Base-by-base conservation (phyloP, 768 basidiomycete species). In the Phlebiopsis gigantea region DNA sequence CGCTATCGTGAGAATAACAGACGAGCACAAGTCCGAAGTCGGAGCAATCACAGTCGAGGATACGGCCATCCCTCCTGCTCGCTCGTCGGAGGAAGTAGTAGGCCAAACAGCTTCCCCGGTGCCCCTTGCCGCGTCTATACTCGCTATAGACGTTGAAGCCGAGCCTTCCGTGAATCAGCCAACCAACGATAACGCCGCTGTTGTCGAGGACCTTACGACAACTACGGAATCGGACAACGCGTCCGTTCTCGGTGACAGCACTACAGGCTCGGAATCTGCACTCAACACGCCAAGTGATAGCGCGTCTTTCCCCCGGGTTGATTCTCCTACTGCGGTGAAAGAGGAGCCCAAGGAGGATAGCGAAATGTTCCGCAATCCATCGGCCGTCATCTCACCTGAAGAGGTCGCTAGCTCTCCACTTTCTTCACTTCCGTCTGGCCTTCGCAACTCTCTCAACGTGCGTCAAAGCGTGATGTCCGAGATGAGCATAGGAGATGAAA, bases 221-320 rank as follows among this genome's bases (percentile, higher is more conserved):
- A 44, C 19, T 43, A 45, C 52, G 14, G 52, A 54, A n/a, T 30
- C 30, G 29, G 55, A 53, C 26, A 30, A 12, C 22, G 28, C 49
- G 12, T 56, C 57, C 22, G 21, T 44, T n/a, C 30, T 42, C 24
- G 58, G 50, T 14, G 51, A 55, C 29, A 25, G 46, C 9, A 29
- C 53, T n/a, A 44, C 61, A 45, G 41, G 61, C 50, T 29, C 64
- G 46, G 46, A 50, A 46, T n/a, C 53, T 41, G 19, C 62, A 46
- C 44, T 60, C 57, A 24, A 31, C 7, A 41, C 64, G 54, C 49
- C 47, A 12, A 52, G 46, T 26, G 44, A 60, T 59, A 26, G 28
- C n/a, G 28, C 10, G 17, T 62, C 66, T 2, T 56, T 58, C 48
- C 22, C 22, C 12, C 3, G 3, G 34, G 17, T 17, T 39, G 2